Evolutionary conservation across 2,329 filamentous ascomycete species (phyloP).

Genomic region (Mycocentrospora acerina): DNA sequence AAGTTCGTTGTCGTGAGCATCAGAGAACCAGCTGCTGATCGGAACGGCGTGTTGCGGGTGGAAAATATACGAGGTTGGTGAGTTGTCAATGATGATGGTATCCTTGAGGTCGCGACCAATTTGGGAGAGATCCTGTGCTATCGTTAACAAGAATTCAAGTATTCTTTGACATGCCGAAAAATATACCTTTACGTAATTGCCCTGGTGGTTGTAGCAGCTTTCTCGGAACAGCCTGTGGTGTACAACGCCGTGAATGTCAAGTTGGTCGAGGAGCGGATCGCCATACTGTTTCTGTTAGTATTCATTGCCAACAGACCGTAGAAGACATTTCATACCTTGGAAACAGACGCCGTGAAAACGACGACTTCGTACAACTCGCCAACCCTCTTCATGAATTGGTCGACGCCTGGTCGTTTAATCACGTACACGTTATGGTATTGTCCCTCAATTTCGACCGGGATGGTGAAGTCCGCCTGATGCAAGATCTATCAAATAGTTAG

Average conservation of each 20-base stretch:
- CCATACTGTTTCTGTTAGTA: slow-evolving; percentile 67
- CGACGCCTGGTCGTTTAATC: slow-evolving; percentile 97
- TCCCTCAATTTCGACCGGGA: slow-evolving; percentile 97
- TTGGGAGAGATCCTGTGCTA: slow-evolving; percentile 78
- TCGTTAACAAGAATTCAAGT: slow-evolving; percentile 5
- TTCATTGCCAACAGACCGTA: not conserved
- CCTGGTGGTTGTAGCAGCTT: slow-evolving; percentile 99
- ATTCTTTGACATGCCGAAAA: not conserved
- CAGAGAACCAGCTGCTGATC: slow-evolving; percentile 99
- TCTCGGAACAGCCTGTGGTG: slow-evolving; percentile 96
- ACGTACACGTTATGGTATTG: slow-evolving; percentile 99
- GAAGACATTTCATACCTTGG: slow-evolving; percentile 65
- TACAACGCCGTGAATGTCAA: slow-evolving; percentile 95
- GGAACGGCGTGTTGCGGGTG: slow-evolving; percentile 98
- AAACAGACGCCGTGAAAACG: slow-evolving; percentile 97
- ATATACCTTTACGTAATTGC: slow-evolving; percentile 88
- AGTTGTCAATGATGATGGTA: slow-evolving; percentile 99
- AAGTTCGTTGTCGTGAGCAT: slow-evolving; percentile 98
- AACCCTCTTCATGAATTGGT: slow-evolving; percentile 98
- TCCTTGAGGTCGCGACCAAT: slow-evolving; percentile 93
- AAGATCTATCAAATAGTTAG: slow-evolving; percentile 68
- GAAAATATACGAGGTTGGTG: slow-evolving; percentile 98
- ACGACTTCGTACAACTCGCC: slow-evolving; percentile 98
- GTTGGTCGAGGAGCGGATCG: slow-evolving; percentile 90
- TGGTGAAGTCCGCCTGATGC: slow-evolving; percentile 97